Evolutionary conservation across 2,329 filamentous ascomycete species (phyloP).

Genomic region (Huntiella bhutanensis): DNA sequence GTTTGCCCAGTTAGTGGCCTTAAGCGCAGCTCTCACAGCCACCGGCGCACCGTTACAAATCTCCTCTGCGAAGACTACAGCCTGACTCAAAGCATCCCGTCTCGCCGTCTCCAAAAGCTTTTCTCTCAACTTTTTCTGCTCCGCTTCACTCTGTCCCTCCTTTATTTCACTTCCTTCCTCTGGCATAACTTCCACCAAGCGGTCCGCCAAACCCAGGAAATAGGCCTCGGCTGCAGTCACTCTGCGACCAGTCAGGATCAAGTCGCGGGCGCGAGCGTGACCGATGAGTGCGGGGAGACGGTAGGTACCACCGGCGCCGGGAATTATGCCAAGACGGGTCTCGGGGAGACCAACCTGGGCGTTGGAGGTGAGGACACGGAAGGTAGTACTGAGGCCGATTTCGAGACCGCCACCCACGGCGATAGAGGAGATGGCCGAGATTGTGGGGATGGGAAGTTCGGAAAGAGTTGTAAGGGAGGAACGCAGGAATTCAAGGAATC

Average conservation of each 20-base stretch:
- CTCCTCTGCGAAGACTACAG: conserved; percentile 58
- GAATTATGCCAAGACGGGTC: conserved; percentile 82
- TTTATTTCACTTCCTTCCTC: conserved; percentile 21
- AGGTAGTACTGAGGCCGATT: conserved; percentile 71
- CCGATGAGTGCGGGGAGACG: conserved; percentile 72
- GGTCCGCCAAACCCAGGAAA: conserved; percentile 74
- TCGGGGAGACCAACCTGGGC: conserved; percentile 72
- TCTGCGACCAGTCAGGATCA: conserved; percentile 77
- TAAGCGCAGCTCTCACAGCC: conserved; percentile 59
- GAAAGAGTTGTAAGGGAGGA: conserved; percentile 56
- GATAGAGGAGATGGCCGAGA: conserved; percentile 66
- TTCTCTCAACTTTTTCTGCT: conserved; percentile 11
- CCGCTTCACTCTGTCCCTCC: conserved; percentile 12
- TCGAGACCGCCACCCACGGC: conserved; percentile 90
- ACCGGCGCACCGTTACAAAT: conserved; percentile 84
- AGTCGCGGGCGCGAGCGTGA: conserved; percentile 60
- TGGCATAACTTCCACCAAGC: conserved; percentile 61
- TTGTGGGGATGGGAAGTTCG: conserved; percentile 67
- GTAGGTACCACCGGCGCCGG: conserved; percentile 83
- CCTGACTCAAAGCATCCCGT: conserved; percentile 51
- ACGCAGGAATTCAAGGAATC: conserved; percentile 63
- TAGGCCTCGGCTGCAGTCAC: conserved; percentile 74
- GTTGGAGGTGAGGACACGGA: conserved; percentile 70
- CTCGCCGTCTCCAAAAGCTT: conserved; percentile 38
- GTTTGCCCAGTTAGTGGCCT: conserved; percentile 53